A percentile compares a stretch with the other conserved stretches of the same genome.
Conservation (phyloP, 306 rosid species). For the Quercus parvula region DNA sequence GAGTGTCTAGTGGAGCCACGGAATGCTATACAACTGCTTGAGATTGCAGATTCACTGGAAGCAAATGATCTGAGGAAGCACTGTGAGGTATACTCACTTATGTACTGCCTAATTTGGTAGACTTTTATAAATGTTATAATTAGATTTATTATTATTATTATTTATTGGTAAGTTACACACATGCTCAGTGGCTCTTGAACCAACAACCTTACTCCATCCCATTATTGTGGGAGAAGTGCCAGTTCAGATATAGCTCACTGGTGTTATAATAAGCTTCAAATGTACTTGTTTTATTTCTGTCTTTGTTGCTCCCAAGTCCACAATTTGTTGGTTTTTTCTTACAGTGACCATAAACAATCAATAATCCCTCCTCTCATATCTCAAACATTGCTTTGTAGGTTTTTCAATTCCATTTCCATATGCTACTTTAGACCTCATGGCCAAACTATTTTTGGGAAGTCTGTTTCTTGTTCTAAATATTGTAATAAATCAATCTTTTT, state of each 20-base stretch:
- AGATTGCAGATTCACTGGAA: slow-evolving; percentile 84
- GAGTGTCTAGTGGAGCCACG: slow-evolving; percentile 92
- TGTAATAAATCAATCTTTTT: not conserved
- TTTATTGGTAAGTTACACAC: too few species aligned
- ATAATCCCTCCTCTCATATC: not conserved
- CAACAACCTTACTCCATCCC: too few species aligned
- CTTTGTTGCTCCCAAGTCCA: too few species aligned
- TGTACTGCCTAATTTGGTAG: not conserved
- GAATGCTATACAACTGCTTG: slow-evolving; percentile 79
- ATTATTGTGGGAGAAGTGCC: too few species aligned
- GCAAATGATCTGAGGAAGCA: slow-evolving; percentile 76
- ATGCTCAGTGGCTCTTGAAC: too few species aligned
- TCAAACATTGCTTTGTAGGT: not conserved
- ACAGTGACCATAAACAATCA: not conserved
- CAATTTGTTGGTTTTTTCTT: not conserved
- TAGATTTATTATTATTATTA: too few species aligned
- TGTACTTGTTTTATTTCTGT: not conserved
- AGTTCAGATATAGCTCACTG: too few species aligned
- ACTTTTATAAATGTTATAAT: not conserved
- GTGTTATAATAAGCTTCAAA: not conserved
- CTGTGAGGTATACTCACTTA: slow-evolving; percentile 63
- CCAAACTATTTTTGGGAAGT: not conserved
- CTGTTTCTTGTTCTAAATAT: not conserved
- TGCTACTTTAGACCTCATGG: not conserved
- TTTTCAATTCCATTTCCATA: not conserved